phyloP scores from a whole-genome alignment of 768 basidiomycete species.

The Pleurotus citrinopileatus region DNA sequence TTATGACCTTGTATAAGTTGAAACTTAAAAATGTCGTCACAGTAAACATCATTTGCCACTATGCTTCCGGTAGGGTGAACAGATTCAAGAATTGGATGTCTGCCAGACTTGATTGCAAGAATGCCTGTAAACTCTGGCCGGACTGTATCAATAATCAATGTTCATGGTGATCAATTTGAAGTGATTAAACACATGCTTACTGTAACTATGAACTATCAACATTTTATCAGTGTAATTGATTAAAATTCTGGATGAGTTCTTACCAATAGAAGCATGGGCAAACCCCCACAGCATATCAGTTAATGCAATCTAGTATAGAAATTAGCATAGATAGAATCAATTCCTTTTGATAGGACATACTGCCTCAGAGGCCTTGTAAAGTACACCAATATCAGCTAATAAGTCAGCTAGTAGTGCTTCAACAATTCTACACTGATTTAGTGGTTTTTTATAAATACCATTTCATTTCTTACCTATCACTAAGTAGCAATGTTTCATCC shows the following conservation, averaged over 20 bases:
- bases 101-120: constrained; percentile 82
- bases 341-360: constrained; percentile 37
- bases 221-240: no score
- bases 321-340: background rate
- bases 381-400: constrained; percentile 65
- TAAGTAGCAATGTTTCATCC: constrained; percentile 86
- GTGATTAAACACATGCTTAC: constrained; percentile 21
- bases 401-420: constrained; percentile 73
- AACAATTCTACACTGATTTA: constrained; percentile 55
- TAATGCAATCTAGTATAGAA: constrained; percentile 68
- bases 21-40: constrained; percentile 79
- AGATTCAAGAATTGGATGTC: constrained; percentile 85
- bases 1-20: constrained; percentile 93
- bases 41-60: constrained; percentile 90
- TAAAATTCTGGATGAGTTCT: constrained; percentile 22
- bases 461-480: constrained; percentile 56
- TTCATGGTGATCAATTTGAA: background rate
- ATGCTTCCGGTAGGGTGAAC: constrained; percentile 65
- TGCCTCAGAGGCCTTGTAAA: constrained; percentile 92
- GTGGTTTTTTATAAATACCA: background rate
- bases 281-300: constrained; percentile 91
- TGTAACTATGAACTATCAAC: constrained; percentile 45
- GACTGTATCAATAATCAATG: constrained; percentile 45
- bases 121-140: constrained; percentile 92
- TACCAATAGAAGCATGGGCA: constrained; percentile 79